Base-by-base conservation (phyloP, 257 asterid genomes). In the Vinca minor region DNA sequence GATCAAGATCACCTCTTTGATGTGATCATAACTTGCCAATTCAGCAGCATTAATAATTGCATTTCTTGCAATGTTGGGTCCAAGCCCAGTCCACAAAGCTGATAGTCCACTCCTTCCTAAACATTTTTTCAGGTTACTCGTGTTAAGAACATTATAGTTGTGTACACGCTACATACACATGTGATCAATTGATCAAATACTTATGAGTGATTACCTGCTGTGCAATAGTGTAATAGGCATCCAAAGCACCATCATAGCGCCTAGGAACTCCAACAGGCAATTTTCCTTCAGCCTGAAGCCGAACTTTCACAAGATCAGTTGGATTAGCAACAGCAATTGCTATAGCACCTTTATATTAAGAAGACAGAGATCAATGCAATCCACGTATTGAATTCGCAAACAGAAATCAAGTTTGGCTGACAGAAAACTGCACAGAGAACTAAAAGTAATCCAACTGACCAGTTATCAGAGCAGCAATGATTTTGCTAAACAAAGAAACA, bases 281-380 rank as follows among this genome's bases (percentile, higher is more conserved):
- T 81, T 85, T 91, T 32, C 95, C 93, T 79, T 91, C 97, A 60
- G 96, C 87, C 78, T 91, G 97, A 74, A 91, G 97, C 63, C 97
- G 89, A 79, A 87, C 85, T 80, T 91, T 87, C 68, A 91, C 97
- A 46, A 91, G 96, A 83, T 91, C 97, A 52, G 97, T 91, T 39
- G 97, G 97, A 85, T 88, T 91, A 59, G 97, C 97, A 76, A 91
- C 93, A n/a, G 72, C 57, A 72, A 91, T 91, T 69, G 96, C 97
- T 66, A 91, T 77, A 72, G 97, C 96, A 82, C 97, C 97, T 91
- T 60, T 69, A 34, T 59, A 74, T 62, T 38, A 49, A 70, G 76
- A 56, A 76, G 29, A 70, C 14, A 62, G 54, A 69, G 8, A 44
- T 62, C 14, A 73, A 46, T 25, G 45, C 54, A 76, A 35, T 12